phyloP scores from a whole-genome alignment of 106 monocot species.

The Platanthera guangdongensis region DNA sequence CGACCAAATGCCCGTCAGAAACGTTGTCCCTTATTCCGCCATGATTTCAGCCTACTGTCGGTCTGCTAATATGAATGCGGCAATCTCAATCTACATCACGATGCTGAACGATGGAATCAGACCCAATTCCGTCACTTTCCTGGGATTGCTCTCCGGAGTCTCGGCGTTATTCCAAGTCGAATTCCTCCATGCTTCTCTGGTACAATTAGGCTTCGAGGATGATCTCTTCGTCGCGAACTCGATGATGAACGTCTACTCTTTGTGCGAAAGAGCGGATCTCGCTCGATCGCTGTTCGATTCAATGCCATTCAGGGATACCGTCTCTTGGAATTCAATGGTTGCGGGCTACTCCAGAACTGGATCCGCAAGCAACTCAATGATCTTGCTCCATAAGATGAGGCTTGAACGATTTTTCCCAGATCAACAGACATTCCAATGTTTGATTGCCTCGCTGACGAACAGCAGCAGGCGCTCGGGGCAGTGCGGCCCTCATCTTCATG shows the following conservation, averaged over 20 bases:
- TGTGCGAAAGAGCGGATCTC: slow-evolving; percentile 12
- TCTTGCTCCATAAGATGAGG: slow-evolving; percentile 39
- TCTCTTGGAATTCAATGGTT: slow-evolving; percentile 72
- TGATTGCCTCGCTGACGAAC: slow-evolving; percentile 22
- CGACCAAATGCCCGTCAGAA: slow-evolving; percentile 32
- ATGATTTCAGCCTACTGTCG: slow-evolving; percentile 37
- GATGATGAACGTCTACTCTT: slow-evolving; percentile 37
- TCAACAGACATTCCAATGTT: slow-evolving; percentile 41
- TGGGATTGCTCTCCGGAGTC: slow-evolving; percentile 40
- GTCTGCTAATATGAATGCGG: slow-evolving; percentile 14
- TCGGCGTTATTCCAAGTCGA: slow-evolving; percentile 11
- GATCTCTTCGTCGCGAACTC: slow-evolving; percentile 44
- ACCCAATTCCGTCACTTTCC: slow-evolving; percentile 50
- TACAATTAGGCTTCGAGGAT: slow-evolving; percentile 21
- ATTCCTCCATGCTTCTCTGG: slow-evolving; percentile 25
- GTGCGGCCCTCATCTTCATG: slow-evolving; percentile 32
- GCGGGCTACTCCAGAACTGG: slow-evolving; percentile 31
- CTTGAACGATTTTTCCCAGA: slow-evolving; percentile 22
- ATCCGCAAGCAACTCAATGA: slow-evolving; percentile 10
- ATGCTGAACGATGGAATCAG: slow-evolving; percentile 32
- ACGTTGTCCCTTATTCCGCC: slow-evolving; percentile 54
- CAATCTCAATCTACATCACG: slow-evolving; percentile 22
- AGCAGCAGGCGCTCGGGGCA: not conserved
- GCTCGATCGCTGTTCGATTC: slow-evolving; percentile 44
- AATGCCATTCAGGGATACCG: slow-evolving; percentile 34